Evolutionary conservation across 1,284 basidiomycete genomes (phyloP).

Genomic region (Tilletia caries): DNA sequence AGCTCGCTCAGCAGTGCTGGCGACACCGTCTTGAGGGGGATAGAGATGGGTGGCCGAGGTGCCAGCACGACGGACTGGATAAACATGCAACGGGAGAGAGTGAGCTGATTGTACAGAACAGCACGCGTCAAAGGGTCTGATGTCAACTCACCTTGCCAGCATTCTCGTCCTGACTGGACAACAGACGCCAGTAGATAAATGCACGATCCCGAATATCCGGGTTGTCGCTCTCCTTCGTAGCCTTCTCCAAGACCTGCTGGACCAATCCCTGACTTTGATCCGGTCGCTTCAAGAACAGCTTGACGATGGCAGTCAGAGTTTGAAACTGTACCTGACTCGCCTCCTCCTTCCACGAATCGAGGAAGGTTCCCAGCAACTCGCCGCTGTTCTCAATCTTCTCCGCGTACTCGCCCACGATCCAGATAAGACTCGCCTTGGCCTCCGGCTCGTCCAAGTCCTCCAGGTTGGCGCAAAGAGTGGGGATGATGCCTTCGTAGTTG

Average conservation of each 20-base stretch:
- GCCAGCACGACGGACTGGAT: slow-evolving; percentile 81
- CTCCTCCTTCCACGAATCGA: slow-evolving; percentile 89
- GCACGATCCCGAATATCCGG: slow-evolving; percentile 94
- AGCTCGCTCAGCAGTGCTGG: slow-evolving; percentile 89
- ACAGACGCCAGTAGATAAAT: slow-evolving; percentile 91
- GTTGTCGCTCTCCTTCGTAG: slow-evolving; percentile 94
- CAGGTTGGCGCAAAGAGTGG: slow-evolving; percentile 86
- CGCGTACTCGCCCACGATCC: slow-evolving; percentile 98
- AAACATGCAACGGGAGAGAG: background rate
- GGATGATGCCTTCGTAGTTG: slow-evolving; percentile 94
- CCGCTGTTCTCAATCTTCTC: slow-evolving; percentile 94
- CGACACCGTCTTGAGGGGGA: slow-evolving; percentile 84
- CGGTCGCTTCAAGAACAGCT: slow-evolving; percentile 80
- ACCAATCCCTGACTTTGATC: slow-evolving; percentile 79
- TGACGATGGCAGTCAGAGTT: slow-evolving; percentile 91
- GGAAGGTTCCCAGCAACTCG: slow-evolving; percentile 80
- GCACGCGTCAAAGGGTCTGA: background rate
- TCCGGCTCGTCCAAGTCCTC: slow-evolving; percentile 97
- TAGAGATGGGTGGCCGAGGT: slow-evolving; percentile 83
- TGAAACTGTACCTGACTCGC: slow-evolving; percentile 92
- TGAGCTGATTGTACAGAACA: background rate
- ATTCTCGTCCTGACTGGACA: slow-evolving; percentile 80
- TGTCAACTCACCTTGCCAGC: slow-evolving; percentile 73
- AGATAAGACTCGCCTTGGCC: slow-evolving; percentile 94
- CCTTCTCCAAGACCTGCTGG: slow-evolving; percentile 82